Base-by-base conservation (phyloP, 768 basidiomycete genomes). In the Pholiota conissans region DNA sequence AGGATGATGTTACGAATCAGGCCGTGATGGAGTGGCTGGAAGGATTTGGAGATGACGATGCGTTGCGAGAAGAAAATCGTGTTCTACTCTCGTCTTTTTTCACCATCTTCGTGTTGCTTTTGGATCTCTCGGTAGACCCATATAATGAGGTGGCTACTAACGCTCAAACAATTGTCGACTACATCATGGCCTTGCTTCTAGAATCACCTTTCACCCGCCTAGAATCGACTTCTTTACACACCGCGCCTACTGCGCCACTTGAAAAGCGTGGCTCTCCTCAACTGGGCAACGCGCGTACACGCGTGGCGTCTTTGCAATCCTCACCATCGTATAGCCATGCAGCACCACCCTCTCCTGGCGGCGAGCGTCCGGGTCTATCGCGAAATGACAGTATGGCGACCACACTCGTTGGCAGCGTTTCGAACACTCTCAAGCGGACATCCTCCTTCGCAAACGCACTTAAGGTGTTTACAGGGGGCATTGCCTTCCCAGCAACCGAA, bases 111-210 rank as follows among this genome's bases (percentile, higher is more conserved):
- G 87, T 89, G 14, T 83, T 89, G 5, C 80, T 99, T 14, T 76
- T 97, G 58, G 95, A 98, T 69, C 81, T 98, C 9, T 93, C 95
- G 0, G 89, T 89, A 9, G 97, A 98, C 65, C 91, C 96, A 0
- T 93, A 96, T 66, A 85, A 89, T 47, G 95, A 98, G 69, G 95
- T 98, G 13, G 90, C 94, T 0, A 86, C 90, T 7, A 85, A 92
- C 66, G 95, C 95, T 0, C 90, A 91, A 65, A 95, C 92, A 0
- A 86, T 96, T 26, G 82, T 93, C 28, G 97, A 99, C 72, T 97
- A 96, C 68, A 83, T 97, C 63, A 87, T 91, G 74, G 94, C 93
- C 1, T 81, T 95, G 3, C 83, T 98, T 11, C 76, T 96, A 10
- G 93, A 95, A 66, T 94, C 92, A 1, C 92, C 93, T 0, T 96